Base-by-base conservation (phyloP, 495 filamentous ascomycete species). In the Acidomyces sp. region DNA sequence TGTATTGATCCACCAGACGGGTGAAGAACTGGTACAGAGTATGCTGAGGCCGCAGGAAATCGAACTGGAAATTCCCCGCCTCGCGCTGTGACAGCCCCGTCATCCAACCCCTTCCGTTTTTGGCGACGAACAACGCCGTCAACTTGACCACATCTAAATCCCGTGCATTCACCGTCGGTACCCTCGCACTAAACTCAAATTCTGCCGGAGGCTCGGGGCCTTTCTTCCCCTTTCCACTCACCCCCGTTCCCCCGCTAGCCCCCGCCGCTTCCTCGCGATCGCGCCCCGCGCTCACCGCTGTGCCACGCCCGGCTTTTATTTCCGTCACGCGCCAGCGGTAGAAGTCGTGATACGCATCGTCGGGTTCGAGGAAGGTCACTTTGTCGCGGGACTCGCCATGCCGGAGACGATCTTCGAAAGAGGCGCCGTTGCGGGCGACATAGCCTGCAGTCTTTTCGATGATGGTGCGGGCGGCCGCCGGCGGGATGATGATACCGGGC, bases 381-480 rank as follows among this genome's bases (percentile, higher is more conserved):
- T 92, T 93, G 4, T 84, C 77, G 56, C 92, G 92, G 47, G 74
- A 74, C 53, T 92, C 79, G 61, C 88, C 90, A 37, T 92, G 77
- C 44, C 82, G 79, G 29, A 97, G 78, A 46, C 83, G 80, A 47
- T 92, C 78, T 67, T 59, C 88, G 57, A 96, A 93, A 20, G 78
- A 71, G 15, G 71, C 45, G 16, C 86, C 85, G 58, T 93, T 78
- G 60, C 81, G 78, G 53, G 77, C 78, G 29, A 94, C 85, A 57
- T 88, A 94, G 15, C 86, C 86, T 23, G 88, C 87, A n/a, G 88
- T 93, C 63, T 93, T 95, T 59, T 95, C 88, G 52, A 94, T 77
- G 48, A 88, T 80, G 2, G 67, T 70, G 70, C 77, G 69, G 56
- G 90, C 82, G 57, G 85, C 80, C 57, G 74, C 77, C 0, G 87